Base-by-base conservation (phyloP, 108 stramenopile genomes). In the Asterionellopsis glacialis region DNA sequence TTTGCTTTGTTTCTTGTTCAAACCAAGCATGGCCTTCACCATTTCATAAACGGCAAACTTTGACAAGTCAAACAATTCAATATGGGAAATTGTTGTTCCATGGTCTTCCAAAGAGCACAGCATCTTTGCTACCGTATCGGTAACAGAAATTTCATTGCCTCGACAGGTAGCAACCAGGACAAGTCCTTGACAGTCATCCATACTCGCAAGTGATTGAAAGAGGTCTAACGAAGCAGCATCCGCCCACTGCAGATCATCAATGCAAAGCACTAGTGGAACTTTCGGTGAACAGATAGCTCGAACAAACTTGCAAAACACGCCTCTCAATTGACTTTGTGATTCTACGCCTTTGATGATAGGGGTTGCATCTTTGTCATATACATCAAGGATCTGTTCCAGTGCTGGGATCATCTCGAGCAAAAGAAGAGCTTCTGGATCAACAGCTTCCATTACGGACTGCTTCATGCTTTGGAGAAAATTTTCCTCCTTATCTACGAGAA, bases 201-300 rank as follows among this genome's bases (percentile, higher is more conserved):
- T 63, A 57, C 16, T 27, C 19, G 51, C 62, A 55, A 38, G 60
- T 11, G 67, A 59, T 19, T 58, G 14, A 11, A 83, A 49, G 47
- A 87, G 27, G 16, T 77, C 66, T 13, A 80, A 60, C 1, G 67
- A 73, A 3, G 63, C 58, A 11, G 52, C 41, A 68, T 85, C 84
- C 3, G 79, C 76, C 84, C 84, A 85, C 48, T 85, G 84, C 19
- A 85, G 28, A 55, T 85, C 84, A 57, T 82, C 81, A 26, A 77
- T 23, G 66, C 82, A 75, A 42, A 87, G 49, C 11, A 77, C 68
- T 22, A 69, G 14, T 9, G 61, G 61, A 14, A 40, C 19, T 21
- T 65, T 43, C n/a, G 58, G 49, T 0, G 63, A 39, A 11, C 45
- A 41, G 14, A 78, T 69, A 2, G 72, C 68, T n/a, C 61, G 43